These are phyloP conservation scores for Cryptococcus floricola DNA, from an alignment of 1,284 basidiomycete genomes.

Conservation along the genomic window DNA sequence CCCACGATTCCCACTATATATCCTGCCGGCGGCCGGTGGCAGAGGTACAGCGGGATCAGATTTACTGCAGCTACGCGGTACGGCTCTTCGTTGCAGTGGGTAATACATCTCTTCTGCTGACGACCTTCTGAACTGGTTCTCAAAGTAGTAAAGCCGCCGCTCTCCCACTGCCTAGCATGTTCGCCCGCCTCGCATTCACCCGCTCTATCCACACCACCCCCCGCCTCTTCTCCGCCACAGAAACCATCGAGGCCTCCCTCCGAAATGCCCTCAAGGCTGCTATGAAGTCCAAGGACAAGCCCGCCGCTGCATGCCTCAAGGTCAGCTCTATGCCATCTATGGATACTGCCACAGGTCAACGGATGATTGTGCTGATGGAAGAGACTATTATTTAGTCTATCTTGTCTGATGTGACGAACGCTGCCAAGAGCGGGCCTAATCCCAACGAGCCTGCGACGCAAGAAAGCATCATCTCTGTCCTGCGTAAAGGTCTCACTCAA, in stretches of 20 bases:
- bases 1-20: too few species aligned
- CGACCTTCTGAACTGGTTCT: too few species aligned
- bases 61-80: too few species aligned
- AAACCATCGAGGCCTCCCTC: slow-evolving; percentile 26
- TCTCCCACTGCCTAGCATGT: slow-evolving; percentile 9
- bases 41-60: too few species aligned
- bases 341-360: background rate
- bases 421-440: slow-evolving; percentile 33
- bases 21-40: too few species aligned
- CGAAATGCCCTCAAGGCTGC: slow-evolving; percentile 45
- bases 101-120: too few species aligned
- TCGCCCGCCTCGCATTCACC: slow-evolving; percentile 13
- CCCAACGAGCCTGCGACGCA: slow-evolving; percentile 35
- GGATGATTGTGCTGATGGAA: background rate
- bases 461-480: slow-evolving; percentile 30
- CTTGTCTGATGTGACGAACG: slow-evolving; percentile 42
- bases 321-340: slow-evolving; percentile 13
- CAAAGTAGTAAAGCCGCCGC: too few species aligned
- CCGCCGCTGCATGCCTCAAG: slow-evolving; percentile 35
- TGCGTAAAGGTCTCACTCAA: slow-evolving; percentile 41
- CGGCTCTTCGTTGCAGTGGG: too few species aligned
- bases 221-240: slow-evolving; percentile 9
- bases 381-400: slow-evolving; percentile 22
- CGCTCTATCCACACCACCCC: slow-evolving; percentile 21
- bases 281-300: slow-evolving; percentile 44